Conservation (phyloP, 73 alveolate genomes). For the Tetrahymena elliotti region DNA sequence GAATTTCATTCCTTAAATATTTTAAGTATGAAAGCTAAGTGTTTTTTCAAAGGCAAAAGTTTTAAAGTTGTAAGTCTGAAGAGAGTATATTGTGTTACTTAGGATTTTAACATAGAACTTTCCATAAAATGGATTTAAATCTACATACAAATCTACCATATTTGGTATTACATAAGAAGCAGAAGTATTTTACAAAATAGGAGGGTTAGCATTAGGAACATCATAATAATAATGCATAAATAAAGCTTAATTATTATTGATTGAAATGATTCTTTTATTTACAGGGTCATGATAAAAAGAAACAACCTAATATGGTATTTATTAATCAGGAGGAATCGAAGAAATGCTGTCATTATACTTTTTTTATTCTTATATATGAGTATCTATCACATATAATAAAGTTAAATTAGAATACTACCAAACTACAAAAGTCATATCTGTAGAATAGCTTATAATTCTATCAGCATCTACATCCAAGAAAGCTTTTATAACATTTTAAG, state of each 20-base stretch:
- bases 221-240: neutral
- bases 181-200: neutral
- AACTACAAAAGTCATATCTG: neutral
- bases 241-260: neutral
- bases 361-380: neutral
- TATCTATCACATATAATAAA: neutral
- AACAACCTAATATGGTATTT: neutral
- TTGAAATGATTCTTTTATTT: neutral
- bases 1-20: neutral
- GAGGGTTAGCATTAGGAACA: neutral
- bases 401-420: neutral
- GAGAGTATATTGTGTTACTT: neutral
- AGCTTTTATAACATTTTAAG: neutral
- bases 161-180: neutral
- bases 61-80: neutral
- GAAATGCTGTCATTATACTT: neutral
- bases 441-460: neutral
- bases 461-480: neutral
- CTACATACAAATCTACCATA: neutral
- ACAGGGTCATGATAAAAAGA: neutral
- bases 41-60: neutral
- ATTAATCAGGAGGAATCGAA: neutral
- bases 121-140: neutral
- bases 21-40: neutral
- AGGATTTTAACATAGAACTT: neutral